Evolutionary conservation across 306 rosid genomes (phyloP).

Genomic region (Quercus rubra): DNA sequence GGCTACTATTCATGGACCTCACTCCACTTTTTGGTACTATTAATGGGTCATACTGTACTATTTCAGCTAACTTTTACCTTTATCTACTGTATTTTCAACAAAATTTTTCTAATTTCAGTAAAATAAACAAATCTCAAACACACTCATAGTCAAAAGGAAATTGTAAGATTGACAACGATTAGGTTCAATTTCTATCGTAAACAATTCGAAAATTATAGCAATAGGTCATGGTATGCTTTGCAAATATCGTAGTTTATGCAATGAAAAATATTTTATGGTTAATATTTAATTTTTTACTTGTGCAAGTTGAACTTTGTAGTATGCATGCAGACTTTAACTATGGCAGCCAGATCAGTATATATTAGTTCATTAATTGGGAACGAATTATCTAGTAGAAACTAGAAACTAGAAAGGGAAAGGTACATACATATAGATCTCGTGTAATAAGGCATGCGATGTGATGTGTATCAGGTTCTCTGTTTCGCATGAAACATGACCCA

Average conservation of each 20-base stretch:
- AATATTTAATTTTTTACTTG: not conserved
- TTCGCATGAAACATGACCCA: not conserved
- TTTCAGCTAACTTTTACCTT: accelerated
- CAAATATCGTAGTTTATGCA: too few species aligned
- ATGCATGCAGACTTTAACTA: not conserved
- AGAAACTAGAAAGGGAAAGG: too few species aligned
- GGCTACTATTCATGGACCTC: accelerated
- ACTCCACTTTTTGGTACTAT: too few species aligned
- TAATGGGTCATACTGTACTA: accelerated
- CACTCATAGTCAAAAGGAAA: too few species aligned
- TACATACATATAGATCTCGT: too few species aligned
- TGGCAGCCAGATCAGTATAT: not conserved
- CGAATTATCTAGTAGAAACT: not conserved
- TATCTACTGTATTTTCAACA: accelerated
- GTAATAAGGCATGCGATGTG: too few species aligned
- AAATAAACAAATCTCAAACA: accelerated
- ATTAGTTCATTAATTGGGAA: not conserved
- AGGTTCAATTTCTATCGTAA: too few species aligned
- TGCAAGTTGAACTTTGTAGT: not conserved
- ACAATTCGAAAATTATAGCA: too few species aligned
- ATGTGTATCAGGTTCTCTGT: too few species aligned
- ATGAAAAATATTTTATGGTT: not conserved
- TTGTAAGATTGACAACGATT: too few species aligned
- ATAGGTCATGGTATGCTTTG: too few species aligned
- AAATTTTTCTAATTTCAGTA: accelerated